phyloP scores from a whole-genome alignment of 768 basidiomycete species.

The Auricularia sp. region DNA sequence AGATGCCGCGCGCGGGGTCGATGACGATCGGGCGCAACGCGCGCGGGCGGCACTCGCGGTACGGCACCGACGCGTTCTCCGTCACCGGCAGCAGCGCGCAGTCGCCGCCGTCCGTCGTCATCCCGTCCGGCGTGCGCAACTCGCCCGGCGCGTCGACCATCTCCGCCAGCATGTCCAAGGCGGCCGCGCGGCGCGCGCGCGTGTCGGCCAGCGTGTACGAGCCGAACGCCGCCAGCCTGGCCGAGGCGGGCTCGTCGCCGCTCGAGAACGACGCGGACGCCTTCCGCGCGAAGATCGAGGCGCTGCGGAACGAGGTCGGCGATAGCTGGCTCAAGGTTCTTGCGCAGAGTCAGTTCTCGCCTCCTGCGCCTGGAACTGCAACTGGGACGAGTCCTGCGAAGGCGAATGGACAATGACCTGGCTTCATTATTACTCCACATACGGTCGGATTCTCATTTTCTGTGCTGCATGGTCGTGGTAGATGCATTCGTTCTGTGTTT shows the following conservation, averaged over 20 bases:
- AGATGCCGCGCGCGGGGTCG: not conserved
- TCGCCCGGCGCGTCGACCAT: slow-evolving; percentile 6
- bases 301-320: slow-evolving; percentile 77
- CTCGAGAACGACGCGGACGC: slow-evolving; percentile 48
- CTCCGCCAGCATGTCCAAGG: slow-evolving; percentile 26
- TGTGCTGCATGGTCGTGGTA: too few relatives aligned
- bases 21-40: slow-evolving; percentile 3
- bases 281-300: slow-evolving; percentile 71
- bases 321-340: slow-evolving; percentile 84
- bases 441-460: too few relatives aligned
- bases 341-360: slow-evolving; percentile 44
- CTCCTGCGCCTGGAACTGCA: not conserved
- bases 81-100: not conserved
- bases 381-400: not conserved
- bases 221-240: slow-evolving; percentile 21
- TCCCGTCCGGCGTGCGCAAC: not conserved
- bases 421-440: not conserved
- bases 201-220: slow-evolving; percentile 59
- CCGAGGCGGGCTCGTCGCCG: slow-evolving; percentile 22
- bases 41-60: slow-evolving; percentile 2
- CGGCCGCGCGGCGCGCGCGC: slow-evolving; percentile 40
- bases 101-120: not conserved
- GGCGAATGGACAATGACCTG: not conserved
- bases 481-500: too few relatives aligned
- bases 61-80: not conserved